Evolutionary conservation across 768 basidiomycete genomes (phyloP).

Genomic region (Mycena amicta): DNA sequence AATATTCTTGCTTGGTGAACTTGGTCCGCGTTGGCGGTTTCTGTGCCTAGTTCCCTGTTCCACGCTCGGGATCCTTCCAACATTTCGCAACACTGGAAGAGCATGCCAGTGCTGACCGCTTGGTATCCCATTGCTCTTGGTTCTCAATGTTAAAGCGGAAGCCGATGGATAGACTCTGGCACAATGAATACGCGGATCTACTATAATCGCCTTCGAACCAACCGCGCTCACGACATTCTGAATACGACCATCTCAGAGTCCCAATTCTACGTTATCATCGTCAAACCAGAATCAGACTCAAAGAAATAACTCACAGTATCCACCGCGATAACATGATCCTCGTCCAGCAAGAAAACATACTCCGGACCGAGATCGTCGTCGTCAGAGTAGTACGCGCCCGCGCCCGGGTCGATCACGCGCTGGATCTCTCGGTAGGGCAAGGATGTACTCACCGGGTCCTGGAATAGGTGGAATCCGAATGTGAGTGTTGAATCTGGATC

Average conservation of each 20-base stretch:
- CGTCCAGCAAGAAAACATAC: slow-evolving; percentile 8
- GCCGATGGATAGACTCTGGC: too few relatives aligned
- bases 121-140: too few relatives aligned
- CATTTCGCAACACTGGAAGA: too few relatives aligned
- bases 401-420: background rate
- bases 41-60: too few relatives aligned
- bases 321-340: slow-evolving; percentile 9
- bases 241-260: background rate
- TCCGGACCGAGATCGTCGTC: too few relatives aligned
- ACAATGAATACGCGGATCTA: background rate
- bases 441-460: background rate
- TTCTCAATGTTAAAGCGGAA: too few relatives aligned
- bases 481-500: background rate
- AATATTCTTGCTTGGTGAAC: too few relatives aligned
- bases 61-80: too few relatives aligned
- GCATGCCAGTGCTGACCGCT: too few relatives aligned
- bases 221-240: background rate
- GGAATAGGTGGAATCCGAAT: background rate
- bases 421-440: slow-evolving; percentile 6
- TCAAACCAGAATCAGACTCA: background rate
- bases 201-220: background rate
- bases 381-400: background rate
- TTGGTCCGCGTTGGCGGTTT: too few relatives aligned
- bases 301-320: background rate
- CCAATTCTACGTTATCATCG: background rate